A percentile compares a stretch with the other conserved stretches of the same genome.
Conservation (phyloP, 2,329 filamentous ascomycete genomes). For the Aspergillus eucalypticola region DNA sequence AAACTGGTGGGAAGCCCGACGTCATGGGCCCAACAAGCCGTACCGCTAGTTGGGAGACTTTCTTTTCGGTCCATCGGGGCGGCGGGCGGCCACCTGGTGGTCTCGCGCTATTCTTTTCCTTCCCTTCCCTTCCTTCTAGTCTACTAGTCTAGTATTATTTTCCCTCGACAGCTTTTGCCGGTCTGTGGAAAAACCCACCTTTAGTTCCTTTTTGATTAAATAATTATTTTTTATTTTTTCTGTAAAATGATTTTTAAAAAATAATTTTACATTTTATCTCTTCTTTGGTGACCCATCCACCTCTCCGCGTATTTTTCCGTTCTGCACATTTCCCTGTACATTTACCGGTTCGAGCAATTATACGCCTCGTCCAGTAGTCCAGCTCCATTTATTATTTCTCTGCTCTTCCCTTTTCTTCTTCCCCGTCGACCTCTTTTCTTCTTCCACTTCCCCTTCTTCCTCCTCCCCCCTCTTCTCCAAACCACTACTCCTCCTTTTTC, state of each 20-base stretch:
- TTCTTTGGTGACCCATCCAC: background rate
- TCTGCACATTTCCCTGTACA: background rate
- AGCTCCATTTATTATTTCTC: background rate
- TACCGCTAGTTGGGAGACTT: constrained; percentile 22
- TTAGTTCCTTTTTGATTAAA: background rate
- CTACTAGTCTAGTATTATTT: background rate
- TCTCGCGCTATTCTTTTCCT: background rate
- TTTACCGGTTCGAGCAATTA: constrained; percentile 2
- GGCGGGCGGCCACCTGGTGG: too few relatives aligned
- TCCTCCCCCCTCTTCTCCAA: background rate
- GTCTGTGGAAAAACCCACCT: background rate
- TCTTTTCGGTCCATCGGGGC: too few relatives aligned
- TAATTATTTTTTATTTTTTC: background rate
- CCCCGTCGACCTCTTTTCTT: constrained; percentile 7
- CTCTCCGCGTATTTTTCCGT: constrained; percentile 3
- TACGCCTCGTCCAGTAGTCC: background rate
- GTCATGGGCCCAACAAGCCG: constrained; percentile 31
- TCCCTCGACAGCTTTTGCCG: too few relatives aligned
- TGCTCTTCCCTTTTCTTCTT: background rate
- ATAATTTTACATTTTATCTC: too few relatives aligned
- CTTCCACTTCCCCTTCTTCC: background rate
- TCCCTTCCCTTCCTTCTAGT: background rate
- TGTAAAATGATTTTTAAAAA: too few relatives aligned
- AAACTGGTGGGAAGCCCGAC: constrained; percentile 19
- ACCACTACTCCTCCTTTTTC: background rate